These are phyloP conservation scores for Phoma sp. DNA, from an alignment of 2,329 filamentous ascomycete species.

Conservation along the genomic window DNA sequence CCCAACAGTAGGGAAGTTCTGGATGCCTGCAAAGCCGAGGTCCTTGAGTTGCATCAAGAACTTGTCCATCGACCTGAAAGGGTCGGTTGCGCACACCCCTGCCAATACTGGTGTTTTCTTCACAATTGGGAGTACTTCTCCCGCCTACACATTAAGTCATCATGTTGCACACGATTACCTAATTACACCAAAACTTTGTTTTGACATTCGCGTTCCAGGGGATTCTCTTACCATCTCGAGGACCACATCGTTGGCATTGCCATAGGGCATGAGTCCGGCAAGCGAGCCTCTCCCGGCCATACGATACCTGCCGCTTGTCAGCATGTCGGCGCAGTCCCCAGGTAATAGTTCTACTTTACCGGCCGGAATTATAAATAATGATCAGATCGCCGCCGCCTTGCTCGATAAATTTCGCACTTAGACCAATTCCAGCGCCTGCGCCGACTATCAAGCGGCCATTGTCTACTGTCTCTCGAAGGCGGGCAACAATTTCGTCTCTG, in stretches of 20 bases:
- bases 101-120: constrained; percentile 69
- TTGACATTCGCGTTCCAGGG: neutral
- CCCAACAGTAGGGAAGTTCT: constrained; percentile 77
- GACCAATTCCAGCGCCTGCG: constrained; percentile 72
- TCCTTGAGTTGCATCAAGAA: constrained; percentile 67
- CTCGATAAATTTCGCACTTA: constrained; percentile 74
- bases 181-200: neutral
- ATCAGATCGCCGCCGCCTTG: constrained; percentile 72
- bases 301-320: constrained; percentile 66
- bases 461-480: constrained; percentile 60
- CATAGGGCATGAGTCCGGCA: constrained; percentile 73
- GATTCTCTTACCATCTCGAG: constrained; percentile 64
- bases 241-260: constrained; percentile 72
- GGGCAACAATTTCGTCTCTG: constrained; percentile 60
- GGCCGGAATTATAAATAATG: constrained; percentile 74
- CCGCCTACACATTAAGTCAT: constrained; percentile 52
- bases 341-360: constrained; percentile 60
- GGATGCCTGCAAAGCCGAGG: constrained; percentile 71
- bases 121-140: constrained; percentile 70
- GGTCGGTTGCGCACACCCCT: constrained; percentile 74
- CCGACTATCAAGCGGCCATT: constrained; percentile 67
- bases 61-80: constrained; percentile 65
- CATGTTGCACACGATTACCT: neutral
- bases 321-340: too few species aligned
- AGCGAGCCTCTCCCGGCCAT: constrained; percentile 75